Evolutionary conservation across 306 rosid species (phyloP), one percentile per base, ranked within the genome.

Genomic region (Corylus avellana): DNA sequence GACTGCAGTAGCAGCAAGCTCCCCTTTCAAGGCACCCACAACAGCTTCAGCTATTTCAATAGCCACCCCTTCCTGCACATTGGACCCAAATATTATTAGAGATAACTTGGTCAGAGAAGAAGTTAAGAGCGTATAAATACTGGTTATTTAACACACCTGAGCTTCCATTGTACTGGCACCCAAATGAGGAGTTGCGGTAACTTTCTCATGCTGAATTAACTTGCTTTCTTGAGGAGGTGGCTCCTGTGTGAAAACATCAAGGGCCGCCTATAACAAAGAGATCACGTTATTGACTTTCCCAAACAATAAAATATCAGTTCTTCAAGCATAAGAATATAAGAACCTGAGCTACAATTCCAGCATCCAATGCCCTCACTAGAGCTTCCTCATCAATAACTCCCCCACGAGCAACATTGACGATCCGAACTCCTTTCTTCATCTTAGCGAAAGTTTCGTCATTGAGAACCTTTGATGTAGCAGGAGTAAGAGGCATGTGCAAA

Each of bases 101-200:
- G 69, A 42, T 42, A 67, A 37, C 18, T 6, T 51, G 27, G 69
- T 56, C 8, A 72, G 35, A 47, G 82, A 66, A 44, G 12, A 77
- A 77, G 61, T 20, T 25, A 54, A 42, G 47, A 32, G 9, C 1
- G 32, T 48, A 7, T 18, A 12, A 70, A 75, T 20, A n/a, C 75
- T 54, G 57, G 27, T 64, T 62, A 75, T 70, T 75, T 32, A 75
- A 78, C 80, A 58, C 70, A 90, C 99, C 91, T 96, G 99, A 56
- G 99, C 97, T 86, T 96, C 99, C 93, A 67, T 84, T 69, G 99
- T 96, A 87, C 98, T 96, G 74, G 99, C 99, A 78, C 99, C 98
- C 20, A 96, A 95, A 73, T 96, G 99, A 81, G 98, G 99, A 75
- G 99, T 96, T 53, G 92, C 97, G 67, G 94, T 93, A 71, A 96